These are phyloP conservation scores for Penicillium glabrum DNA, from an alignment of 2,329 filamentous ascomycete species.

Conservation along the genomic window DNA sequence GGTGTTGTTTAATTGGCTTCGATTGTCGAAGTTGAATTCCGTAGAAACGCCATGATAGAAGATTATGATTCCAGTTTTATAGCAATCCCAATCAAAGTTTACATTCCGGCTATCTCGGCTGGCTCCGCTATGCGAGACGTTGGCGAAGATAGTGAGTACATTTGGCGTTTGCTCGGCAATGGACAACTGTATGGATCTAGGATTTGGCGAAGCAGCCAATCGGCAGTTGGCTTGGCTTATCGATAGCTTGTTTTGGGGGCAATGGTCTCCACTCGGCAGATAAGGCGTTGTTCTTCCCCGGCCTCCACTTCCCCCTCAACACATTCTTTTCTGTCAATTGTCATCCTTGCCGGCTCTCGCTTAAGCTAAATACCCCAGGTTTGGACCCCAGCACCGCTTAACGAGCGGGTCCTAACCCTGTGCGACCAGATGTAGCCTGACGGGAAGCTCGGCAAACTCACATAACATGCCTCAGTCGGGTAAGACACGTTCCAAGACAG, in stretches of 20 bases:
- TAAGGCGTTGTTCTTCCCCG: conserved; percentile 7
- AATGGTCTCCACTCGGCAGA: conserved; percentile 12
- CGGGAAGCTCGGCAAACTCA: conserved; percentile 2
- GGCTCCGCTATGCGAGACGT: neutral
- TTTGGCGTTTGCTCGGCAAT: conserved; percentile 3
- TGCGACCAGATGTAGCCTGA: conserved; percentile 4
- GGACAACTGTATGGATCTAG: neutral
- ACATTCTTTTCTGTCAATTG: neutral
- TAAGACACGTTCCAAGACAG: conserved; percentile 27
- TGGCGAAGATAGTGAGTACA: neutral
- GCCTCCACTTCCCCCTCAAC: conserved; percentile 8
- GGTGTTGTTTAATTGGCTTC: neutral
- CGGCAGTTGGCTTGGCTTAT: conserved; percentile 5
- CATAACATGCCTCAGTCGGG: conserved; percentile 20
- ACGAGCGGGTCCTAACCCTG: neutral
- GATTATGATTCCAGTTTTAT: neutral
- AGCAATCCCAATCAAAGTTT: neutral
- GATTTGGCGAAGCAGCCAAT: conserved; percentile 26
- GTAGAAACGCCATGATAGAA: neutral
- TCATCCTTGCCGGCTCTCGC: neutral
- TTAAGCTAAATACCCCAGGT: conserved; percentile 4
- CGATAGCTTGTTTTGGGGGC: neutral
- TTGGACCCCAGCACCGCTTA: neutral
- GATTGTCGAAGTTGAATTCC: neutral
- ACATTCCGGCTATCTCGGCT: conserved; percentile 1